Evolutionary conservation across 805 yeast species (phyloP).

Genomic region (Metschnikowia drakensbergensis): DNA sequence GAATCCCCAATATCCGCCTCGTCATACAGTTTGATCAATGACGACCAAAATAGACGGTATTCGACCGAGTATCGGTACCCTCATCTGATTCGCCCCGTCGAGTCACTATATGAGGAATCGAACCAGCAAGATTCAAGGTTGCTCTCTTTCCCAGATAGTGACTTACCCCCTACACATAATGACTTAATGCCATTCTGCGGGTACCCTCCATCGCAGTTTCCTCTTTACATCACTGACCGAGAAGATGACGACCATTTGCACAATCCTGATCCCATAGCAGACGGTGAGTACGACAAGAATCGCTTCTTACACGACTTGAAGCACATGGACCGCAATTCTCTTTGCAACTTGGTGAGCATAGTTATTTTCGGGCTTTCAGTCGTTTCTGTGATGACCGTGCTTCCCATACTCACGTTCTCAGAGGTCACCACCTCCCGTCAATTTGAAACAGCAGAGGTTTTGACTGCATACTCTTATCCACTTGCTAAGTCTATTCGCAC

Average conservation of each 20-base stretch:
- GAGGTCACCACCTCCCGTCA: conserved; percentile 45
- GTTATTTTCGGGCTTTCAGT: conserved; percentile 57
- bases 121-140: not conserved
- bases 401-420: conserved; percentile 82
- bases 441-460: conserved; percentile 38
- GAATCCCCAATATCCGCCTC: not conserved
- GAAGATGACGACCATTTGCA: conserved; percentile 94
- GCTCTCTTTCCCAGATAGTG: not conserved
- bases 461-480: conserved; percentile 58
- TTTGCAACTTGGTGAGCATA: conserved; percentile 59
- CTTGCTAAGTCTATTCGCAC: conserved; percentile 57
- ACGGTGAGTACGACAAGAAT: conserved; percentile 76
- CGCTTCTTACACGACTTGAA: conserved; percentile 62
- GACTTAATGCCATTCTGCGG: conserved; percentile 79
- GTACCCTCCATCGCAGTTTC: conserved; percentile 94
- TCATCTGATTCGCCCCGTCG: not conserved
- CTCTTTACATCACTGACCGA: conserved; percentile 84
- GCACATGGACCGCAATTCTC: conserved; percentile 58
- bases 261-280: conserved; percentile 93
- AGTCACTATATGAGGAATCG: not conserved
- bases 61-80: not conserved
- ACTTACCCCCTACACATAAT: not conserved
- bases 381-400: conserved; percentile 61
- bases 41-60: not conserved
- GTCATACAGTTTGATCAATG: not conserved